Conservation (phyloP, 805 yeast genomes). For the Candida boidinii region DNA sequence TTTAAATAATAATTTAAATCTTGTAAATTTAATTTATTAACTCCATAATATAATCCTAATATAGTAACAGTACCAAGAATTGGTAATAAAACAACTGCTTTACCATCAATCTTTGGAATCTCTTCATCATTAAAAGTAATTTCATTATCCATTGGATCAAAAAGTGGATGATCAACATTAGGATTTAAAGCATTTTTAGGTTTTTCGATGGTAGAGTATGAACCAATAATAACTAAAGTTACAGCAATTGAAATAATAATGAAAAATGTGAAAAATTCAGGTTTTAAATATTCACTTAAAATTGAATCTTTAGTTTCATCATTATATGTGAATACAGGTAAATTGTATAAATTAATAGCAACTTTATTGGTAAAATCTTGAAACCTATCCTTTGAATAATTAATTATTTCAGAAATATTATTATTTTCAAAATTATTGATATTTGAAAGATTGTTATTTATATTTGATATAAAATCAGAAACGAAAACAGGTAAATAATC, state of each 20-base stretch:
- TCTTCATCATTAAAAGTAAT: constrained; percentile 7
- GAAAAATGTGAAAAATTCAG: constrained; percentile 12
- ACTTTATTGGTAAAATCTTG: too few species aligned
- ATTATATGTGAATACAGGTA: too few species aligned
- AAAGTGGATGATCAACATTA: constrained; percentile 26
- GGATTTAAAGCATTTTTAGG: constrained; percentile 25
- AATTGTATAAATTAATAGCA: too few species aligned
- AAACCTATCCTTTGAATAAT: too few species aligned
- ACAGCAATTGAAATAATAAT: constrained; percentile 15
- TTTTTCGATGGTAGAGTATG: constrained; percentile 24
- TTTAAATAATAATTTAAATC: constrained; percentile 25
- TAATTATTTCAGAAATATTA: too few species aligned
- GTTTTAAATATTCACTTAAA: too few species aligned
- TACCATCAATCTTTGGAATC: constrained; percentile 11
- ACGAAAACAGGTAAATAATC: too few species aligned
- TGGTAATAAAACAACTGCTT: constrained; percentile 34
- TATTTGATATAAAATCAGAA: too few species aligned
- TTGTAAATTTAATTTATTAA: constrained; percentile 25
- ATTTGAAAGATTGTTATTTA: too few species aligned
- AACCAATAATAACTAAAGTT: constrained; percentile 24
- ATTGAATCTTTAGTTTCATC: too few species aligned
- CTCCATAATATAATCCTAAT: constrained; percentile 26
- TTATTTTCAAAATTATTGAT: too few species aligned
- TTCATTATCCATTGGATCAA: constrained; percentile 34
- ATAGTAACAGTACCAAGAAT: constrained; percentile 32